Evolutionary conservation across 352 stramenopile genomes (phyloP), one percentile per base, ranked within the genome.

Genomic region (Globisporangium perplexum): DNA sequence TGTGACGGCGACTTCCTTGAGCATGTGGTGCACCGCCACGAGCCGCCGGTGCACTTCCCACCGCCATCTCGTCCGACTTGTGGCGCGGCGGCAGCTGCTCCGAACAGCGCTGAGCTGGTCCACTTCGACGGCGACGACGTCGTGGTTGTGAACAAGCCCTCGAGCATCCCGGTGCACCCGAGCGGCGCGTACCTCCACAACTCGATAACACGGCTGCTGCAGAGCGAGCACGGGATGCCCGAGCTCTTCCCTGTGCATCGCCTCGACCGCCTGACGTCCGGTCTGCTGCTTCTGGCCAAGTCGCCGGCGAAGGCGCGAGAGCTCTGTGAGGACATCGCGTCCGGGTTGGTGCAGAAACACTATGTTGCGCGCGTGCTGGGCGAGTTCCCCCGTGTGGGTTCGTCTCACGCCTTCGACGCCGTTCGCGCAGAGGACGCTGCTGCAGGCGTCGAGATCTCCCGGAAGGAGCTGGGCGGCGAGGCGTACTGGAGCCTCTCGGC

Each of bases 21-120:
- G 20, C 93, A 98, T 65, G 70, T 77, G 18, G 81, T 96, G 35
- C 93, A 98, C 83, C 88, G 93, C 30, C 93, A 98, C 64, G 95
- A 98, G 69, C 93, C 95, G 20, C 77, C 72, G 31, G 83, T 98
- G 4, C 75, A 83, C 58, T 69, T 24, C 43, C 66, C 17, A n/a
- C 47, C 39, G 46, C 66, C 15, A 26, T 44, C 30, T 7, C 31
- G 17, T 15, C 5, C 17, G 28, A 51, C 1, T 23, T 12, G n/a
- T 18, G 22, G 31, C 0, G 5, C 49, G 23, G 3, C 35, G 7
- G 24, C 20, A 42, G 46, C 53, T 11, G 4, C n/a, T 5, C 18
- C 41, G 7, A 7, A 17, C 10, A 12, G 24, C 11, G 20, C 22
- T 4, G 60, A 75, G 24, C 20, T 55, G 24, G 69, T 95, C 50